Evolutionary conservation across 1,284 basidiomycete genomes (phyloP), one percentile per base, ranked within the genome.

Genomic region (Takashimella tepidaria): DNA sequence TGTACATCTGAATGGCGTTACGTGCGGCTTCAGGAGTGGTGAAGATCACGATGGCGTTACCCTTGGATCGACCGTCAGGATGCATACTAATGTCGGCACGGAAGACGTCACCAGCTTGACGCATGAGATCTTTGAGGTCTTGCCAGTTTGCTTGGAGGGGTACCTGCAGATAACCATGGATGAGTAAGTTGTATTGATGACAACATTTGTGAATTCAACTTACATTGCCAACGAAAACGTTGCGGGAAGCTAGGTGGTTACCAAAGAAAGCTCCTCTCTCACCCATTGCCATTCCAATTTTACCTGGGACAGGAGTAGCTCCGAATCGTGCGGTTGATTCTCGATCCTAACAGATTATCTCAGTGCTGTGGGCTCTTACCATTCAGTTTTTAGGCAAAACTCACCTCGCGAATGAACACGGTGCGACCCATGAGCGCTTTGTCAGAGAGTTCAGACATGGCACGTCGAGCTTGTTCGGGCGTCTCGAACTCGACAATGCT

Each of bases 101-200:
- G 57, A 96, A 84, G 64, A 97, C 92, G 68, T 89, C 90, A 23
- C 95, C 93, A 41, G 93, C 90, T 26, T 88, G 84, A 52, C 93
- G 85, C 84, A 98, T 97, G 26, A 98, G 79, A 73, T 98, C 93
- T 74, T 98, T 98, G 55, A 98, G 80, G 72, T 98, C 95, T 75
- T 98, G 95, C 95, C 95, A 98, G 41, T 91, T 91, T 26, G 92
- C 92, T 76, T 92, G 90, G 68, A 89, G 89, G 1, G 93, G 95
- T 21, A 97, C 76, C 92, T 96, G 64, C 20, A 40, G 60, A 52
- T 52, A 5, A n/a, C n/a, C n/a, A n/a, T n/a, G n/a, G 55, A 51
- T 19, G 16, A 21, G 25, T 12, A 13, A 21, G 27, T 45, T 16
- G 40, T 26, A 19, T 21, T 21, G 41, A 43, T 21, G n/a, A 49